Evolutionary conservation across 2,329 filamentous ascomycete genomes (phyloP), one percentile per base, ranked within the genome.

Genomic region (Penicillium concentricum): DNA sequence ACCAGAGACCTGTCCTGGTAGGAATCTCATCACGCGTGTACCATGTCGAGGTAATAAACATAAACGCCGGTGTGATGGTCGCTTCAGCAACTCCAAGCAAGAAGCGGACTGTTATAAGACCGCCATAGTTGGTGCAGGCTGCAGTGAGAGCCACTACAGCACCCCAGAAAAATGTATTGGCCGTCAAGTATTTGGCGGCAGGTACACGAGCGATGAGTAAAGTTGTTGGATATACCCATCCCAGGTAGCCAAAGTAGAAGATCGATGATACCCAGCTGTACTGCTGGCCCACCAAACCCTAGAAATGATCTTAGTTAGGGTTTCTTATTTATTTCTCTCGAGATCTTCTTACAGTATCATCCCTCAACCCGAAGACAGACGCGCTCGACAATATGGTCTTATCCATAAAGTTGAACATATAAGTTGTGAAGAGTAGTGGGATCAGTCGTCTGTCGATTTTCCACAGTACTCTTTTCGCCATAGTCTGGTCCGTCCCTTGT

Each of bases 361-460:
- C 70, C 6, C 73, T 72, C n/a, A 84, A 65, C 0, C 82, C 83
- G 61, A 86, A 85, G 0, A 86, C 81, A 4, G 82, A 75, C 0
- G 84, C 83, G 57, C 78, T 83, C 0, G 81, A 82, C 1, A 84
- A 66, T 54, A 83, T 83, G 0, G 79, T 79, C 66, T 87, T 87
- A 68, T 87, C 84, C 76, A 86, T 83, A 56, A 85, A 86, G 63
- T 84, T 84, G 59, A 86, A 68, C 72, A 81, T 81, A 64, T 86
- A 86, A 0, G 81, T 84, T 41, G 81, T 61, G 58, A 85, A 85
- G 10, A 54, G 51, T 9, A 54, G 35, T 12, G 43, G 51, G 5
- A 54, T n/a, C 9, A 54, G 44, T 35, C 43, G 37, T 49, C 51
- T 48, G 44, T 54, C 51, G 18, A 49, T 49, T 68, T 85, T 85